Conservation (phyloP, 441 rosid genomes). For the Populus tomentosa region DNA sequence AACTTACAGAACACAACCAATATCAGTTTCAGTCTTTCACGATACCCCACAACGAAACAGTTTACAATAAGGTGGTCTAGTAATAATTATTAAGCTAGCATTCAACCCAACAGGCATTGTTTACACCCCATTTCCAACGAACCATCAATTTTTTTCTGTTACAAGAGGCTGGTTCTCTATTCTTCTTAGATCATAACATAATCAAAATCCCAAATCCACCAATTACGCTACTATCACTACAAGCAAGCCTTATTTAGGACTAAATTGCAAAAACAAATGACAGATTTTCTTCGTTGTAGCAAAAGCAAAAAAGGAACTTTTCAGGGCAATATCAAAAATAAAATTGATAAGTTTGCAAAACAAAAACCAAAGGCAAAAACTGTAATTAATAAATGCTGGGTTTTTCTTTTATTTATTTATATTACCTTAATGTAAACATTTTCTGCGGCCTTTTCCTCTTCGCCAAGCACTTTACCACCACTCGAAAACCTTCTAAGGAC, state of each 20-base stretch:
- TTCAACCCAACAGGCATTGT: background rate
- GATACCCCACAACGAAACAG: background rate
- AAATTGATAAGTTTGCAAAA: background rate
- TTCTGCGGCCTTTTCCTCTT: conserved; percentile 97
- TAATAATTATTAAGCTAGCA: background rate
- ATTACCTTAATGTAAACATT: conserved; percentile 78
- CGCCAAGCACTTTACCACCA: conserved; percentile 64
- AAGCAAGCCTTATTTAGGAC: background rate
- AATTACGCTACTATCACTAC: background rate
- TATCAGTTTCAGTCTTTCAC: background rate
- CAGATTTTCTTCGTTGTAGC: background rate
- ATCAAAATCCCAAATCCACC: background rate
- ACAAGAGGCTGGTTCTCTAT: background rate
- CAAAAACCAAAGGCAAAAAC: background rate
- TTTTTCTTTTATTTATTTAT: background rate
- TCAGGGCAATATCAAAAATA: background rate
- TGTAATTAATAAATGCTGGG: background rate
- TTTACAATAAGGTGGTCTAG: background rate
- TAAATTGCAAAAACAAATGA: background rate
- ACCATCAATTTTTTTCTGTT: too few relatives aligned
- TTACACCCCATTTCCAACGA: background rate
- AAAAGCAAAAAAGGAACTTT: background rate
- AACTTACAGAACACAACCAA: background rate
- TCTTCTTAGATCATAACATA: background rate
- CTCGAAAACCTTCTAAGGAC: conserved; percentile 65